Evolutionary conservation across 225 moss, liverwort and hornwort genomes (phyloP), one percentile per base, ranked within the genome.

Genomic region (Bryum argenteum): DNA sequence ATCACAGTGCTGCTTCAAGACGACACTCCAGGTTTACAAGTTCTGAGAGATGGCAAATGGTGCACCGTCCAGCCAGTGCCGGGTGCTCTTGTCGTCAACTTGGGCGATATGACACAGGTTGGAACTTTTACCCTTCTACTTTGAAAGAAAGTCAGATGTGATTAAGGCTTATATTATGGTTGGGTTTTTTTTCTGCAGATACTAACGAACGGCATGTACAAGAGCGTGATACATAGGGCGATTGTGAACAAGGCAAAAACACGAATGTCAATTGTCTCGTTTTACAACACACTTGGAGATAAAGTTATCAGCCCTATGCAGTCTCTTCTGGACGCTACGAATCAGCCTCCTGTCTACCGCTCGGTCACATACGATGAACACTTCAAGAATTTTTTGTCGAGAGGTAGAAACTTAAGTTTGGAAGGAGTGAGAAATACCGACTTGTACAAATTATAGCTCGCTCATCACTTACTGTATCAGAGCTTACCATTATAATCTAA

Each of bases 1-100:
- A 69, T 89, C 66, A 90, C 90, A 11, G 76, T 93, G 48, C 85
- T 93, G 19, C 76, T 93, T 75, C 88, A 80, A 79, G 92, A 84
- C 21, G 87, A 82, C 42, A 74, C 85, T 52, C 82, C 85, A 47
- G 87, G 88, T 42, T 78, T 89, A 62, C 90, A 89, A 78, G 73
- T 87, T 21, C 55, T 61, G 39, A 87, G 81, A 63, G 76, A 81
- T 39, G 73, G 82, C 33, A 63, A 83, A 63, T 89, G 85, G 85
- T 41, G 44, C 70, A 78, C 82, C 14, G 74, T 85, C 4, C 78
- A 71, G 28, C 73, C 79, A 7, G n/a, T 72, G 11, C 80, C 71
- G 45, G 83, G 73, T 28, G 79, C 83, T 39, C 80, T 83, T 77
- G 51, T 89, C 42, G 67, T 60, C 61, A 68, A 68, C 68, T 53